Conservation (phyloP, 108 stramenopile species). For the Stephanodiscus triporus region DNA sequence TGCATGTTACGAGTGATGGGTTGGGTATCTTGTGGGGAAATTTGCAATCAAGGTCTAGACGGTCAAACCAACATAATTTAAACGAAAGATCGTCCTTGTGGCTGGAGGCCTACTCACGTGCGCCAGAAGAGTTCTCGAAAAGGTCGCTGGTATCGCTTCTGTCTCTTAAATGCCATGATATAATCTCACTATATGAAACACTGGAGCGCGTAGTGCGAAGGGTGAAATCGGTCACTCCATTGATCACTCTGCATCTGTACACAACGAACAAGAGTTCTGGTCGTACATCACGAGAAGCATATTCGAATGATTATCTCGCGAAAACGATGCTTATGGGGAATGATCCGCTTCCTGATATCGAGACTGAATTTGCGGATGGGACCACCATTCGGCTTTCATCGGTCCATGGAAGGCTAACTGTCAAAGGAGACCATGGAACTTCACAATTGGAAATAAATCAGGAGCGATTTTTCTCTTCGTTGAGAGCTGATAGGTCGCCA, state of each 20-base stretch:
- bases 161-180: constrained; percentile 8
- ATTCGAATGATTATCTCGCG: constrained; percentile 7
- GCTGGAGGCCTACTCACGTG: constrained; percentile 16
- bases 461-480: background rate
- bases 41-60: constrained; percentile 1
- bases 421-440: constrained; percentile 6
- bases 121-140: constrained; percentile 13
- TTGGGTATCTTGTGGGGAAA: constrained; percentile 16
- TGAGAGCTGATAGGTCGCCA: constrained; percentile 14
- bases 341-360: constrained; percentile 15
- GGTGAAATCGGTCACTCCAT: constrained; percentile 25
- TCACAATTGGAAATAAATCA: background rate
- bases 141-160: constrained; percentile 18
- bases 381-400: constrained; percentile 24
- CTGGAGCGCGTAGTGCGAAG: constrained; percentile 14
- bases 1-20: constrained; percentile 31
- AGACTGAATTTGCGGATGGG: constrained; percentile 22
- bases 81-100: background rate
- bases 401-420: background rate
- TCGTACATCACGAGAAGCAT: background rate
- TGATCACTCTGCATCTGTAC: constrained; percentile 15
- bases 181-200: constrained; percentile 14
- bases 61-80: background rate
- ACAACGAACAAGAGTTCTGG: constrained; percentile 1
- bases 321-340: constrained; percentile 35